Conservation (phyloP, 495 filamentous ascomycete species). For the Neurospora sp. region DNA sequence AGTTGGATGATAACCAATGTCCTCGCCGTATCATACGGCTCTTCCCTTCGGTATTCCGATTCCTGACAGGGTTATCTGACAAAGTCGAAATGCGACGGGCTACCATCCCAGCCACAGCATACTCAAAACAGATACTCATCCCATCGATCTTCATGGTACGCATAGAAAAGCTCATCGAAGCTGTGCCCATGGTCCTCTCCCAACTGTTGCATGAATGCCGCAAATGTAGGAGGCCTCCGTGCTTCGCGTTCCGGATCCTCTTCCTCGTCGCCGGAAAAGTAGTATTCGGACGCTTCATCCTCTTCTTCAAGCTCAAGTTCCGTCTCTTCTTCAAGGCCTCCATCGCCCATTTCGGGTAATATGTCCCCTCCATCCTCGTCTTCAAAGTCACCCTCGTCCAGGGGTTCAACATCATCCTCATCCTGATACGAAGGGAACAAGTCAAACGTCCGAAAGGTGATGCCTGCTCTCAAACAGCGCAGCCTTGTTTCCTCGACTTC, state of each 20-base stretch:
- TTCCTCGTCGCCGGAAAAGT: constrained; percentile 23
- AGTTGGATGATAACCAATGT: not conserved
- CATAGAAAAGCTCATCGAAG: constrained; percentile 24
- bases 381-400: constrained; percentile 9
- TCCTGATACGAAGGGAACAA: constrained; percentile 21
- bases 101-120: not conserved
- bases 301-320: constrained; percentile 24
- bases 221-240: constrained; percentile 19
- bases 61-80: not conserved
- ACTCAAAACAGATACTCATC: constrained; percentile 25
- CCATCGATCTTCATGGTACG: constrained; percentile 26
- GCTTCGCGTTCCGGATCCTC: constrained; percentile 23
- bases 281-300: constrained; percentile 27
- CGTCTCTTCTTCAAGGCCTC: constrained; percentile 3
- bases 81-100: not conserved
- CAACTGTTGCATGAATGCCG: constrained; percentile 18
- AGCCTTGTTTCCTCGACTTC: constrained; percentile 16
- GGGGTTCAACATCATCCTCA: constrained; percentile 17
- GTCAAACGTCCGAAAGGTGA: constrained; percentile 22
- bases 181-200: constrained; percentile 24
- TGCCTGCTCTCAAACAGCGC: constrained; percentile 16
- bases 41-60: not conserved
- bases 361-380: constrained; percentile 9
- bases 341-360: not conserved
- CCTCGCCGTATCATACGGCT: not conserved